Evolutionary conservation across 2,329 filamentous ascomycete genomes (phyloP).

Genomic region (Nectriaceae sp.): DNA sequence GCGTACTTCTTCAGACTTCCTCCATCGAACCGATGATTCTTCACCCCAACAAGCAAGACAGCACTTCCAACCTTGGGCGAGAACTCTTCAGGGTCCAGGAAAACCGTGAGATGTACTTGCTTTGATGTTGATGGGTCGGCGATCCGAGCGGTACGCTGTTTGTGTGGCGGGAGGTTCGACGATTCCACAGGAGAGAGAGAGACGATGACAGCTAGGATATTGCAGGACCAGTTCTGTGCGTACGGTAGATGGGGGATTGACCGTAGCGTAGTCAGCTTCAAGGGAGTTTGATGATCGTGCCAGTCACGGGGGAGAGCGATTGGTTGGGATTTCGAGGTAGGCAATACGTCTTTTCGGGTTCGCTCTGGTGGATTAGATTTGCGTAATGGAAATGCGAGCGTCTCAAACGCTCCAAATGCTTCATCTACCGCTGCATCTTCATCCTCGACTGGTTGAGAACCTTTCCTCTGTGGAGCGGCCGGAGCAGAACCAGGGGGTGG

Average conservation of each 20-base stretch:
- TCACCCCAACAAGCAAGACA: constrained; percentile 55
- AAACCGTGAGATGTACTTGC: constrained; percentile 55
- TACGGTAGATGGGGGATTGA: constrained; percentile 55
- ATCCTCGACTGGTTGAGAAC: background rate
- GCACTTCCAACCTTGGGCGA: constrained; percentile 48
- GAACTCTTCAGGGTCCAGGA: constrained; percentile 54
- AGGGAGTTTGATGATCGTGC: constrained; percentile 43
- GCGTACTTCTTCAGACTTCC: constrained; percentile 48
- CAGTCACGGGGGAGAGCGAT: constrained; percentile 43
- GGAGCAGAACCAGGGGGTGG: constrained; percentile 1
- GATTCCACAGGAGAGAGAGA: constrained; percentile 51
- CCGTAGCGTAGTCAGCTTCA: constrained; percentile 54
- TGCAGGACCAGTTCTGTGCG: constrained; percentile 60
- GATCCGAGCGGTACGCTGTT: constrained; percentile 54
- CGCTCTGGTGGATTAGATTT: constrained; percentile 13
- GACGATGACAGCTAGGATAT: constrained; percentile 53
- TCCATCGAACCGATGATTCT: constrained; percentile 58
- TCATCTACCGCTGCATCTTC: constrained; percentile 19
- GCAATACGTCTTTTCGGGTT: background rate
- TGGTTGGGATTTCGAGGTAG: constrained; percentile 20
- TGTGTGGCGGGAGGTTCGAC: constrained; percentile 49
- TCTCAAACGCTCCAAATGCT: constrained; percentile 41
- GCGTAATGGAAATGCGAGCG: constrained; percentile 28
- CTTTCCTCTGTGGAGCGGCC: constrained; percentile 1
- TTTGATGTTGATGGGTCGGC: constrained; percentile 54